A percentile compares a stretch with the other conserved stretches of the same genome.
These are phyloP conservation scores for Rhodomyrtus tomentosa DNA, from an alignment of 345 rosid genomes.

Conservation along the genomic window DNA sequence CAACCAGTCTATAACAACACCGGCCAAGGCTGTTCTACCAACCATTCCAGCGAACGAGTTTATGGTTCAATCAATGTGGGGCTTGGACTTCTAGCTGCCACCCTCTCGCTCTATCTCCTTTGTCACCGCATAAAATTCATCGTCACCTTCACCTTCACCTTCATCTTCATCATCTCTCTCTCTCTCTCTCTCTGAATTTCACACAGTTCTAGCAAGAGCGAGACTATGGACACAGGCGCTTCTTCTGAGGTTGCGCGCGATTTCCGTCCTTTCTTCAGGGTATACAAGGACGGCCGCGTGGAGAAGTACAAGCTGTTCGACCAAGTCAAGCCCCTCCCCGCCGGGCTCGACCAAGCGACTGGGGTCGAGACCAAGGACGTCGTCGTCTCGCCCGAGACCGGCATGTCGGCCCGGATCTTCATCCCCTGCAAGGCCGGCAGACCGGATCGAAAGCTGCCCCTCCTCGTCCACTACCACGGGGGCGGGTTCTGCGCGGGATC, in stretches of 20 bases:
- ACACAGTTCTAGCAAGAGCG: background rate
- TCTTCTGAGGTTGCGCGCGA: conserved; percentile 12
- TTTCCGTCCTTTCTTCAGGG: conserved; percentile 30
- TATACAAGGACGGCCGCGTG: conserved; percentile 24
- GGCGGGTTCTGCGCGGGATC: conserved; percentile 43
- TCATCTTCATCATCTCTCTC: background rate
- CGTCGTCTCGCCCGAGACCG: conserved; percentile 2
- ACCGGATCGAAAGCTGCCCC: background rate
- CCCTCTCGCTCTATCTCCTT: background rate
- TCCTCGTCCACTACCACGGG: conserved; percentile 43
- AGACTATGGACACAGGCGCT: background rate
- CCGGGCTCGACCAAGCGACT: conserved; percentile 10
- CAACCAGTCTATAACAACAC: background rate
- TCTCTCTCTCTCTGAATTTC: background rate
- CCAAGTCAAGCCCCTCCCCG: background rate
- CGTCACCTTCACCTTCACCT: background rate
- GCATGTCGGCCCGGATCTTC: conserved; percentile 14
- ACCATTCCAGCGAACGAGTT: background rate
- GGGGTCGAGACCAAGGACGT: conserved; percentile 26
- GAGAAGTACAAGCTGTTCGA: conserved; percentile 9
- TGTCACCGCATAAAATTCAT: background rate
- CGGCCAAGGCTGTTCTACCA: background rate
- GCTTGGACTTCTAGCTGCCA: background rate
- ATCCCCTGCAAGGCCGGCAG: conserved; percentile 16
- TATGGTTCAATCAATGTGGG: background rate